Conservation (phyloP, 1,139 yeast genomes). For the Geotrichum armillariae region DNA sequence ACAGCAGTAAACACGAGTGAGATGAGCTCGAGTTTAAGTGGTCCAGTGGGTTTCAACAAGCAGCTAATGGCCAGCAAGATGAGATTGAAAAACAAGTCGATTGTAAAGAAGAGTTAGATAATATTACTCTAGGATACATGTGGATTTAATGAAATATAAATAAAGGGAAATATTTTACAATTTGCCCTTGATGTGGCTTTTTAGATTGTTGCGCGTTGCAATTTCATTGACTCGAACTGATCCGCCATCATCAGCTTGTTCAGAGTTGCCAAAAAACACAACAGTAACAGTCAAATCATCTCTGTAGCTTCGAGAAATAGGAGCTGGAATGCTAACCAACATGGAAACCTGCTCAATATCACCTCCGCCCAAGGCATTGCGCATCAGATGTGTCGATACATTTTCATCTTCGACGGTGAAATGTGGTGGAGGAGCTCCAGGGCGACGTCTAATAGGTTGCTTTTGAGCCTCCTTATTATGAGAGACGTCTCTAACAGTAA, state of each 20-base stretch:
- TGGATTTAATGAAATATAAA: too few relatives aligned
- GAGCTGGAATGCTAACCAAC: conserved; percentile 90
- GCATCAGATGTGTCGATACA: conserved; percentile 86
- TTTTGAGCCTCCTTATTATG: conserved; percentile 52
- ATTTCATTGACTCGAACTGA: conserved; percentile 21
- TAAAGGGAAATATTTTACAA: too few relatives aligned
- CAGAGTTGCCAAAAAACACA: conserved; percentile 67
- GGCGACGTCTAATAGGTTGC: conserved; percentile 53
- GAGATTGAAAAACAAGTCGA: not conserved
- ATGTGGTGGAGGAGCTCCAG: conserved; percentile 40
- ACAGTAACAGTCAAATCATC: conserved; percentile 97
- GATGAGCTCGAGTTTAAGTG: not conserved
- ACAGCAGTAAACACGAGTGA: not conserved
- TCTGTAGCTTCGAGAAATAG: conserved; percentile 86
- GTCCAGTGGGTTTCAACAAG: not conserved
- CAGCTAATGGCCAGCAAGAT: not conserved
- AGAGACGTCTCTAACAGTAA: conserved; percentile 37
- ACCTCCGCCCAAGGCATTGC: conserved; percentile 90
- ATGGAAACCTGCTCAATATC: conserved; percentile 83
- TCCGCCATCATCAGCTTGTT: conserved; percentile 16
- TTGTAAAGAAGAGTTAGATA: too few relatives aligned
- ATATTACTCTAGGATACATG: too few relatives aligned
- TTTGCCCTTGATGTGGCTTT: conserved; percentile 22
- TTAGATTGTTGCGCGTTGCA: conserved; percentile 21
- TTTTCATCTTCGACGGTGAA: conserved; percentile 71